These are phyloP conservation scores for Paramecium bursaria DNA, from an alignment of 73 alveolate species.

Conservation along the genomic window DNA sequence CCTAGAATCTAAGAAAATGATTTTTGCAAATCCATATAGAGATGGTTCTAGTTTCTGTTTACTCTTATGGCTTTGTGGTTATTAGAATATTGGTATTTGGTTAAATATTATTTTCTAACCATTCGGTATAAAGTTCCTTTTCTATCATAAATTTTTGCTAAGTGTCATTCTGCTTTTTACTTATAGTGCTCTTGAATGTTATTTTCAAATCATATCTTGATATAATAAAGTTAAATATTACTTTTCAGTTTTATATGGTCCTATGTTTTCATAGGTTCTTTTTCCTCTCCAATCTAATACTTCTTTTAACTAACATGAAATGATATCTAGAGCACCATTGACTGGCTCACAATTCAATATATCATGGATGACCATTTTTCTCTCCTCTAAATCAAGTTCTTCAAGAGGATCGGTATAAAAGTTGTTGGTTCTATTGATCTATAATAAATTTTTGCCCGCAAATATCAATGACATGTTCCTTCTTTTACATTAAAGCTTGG, in stretches of 20 bases:
- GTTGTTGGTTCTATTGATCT: conserved; percentile 45
- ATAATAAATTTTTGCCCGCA: conserved; percentile 4
- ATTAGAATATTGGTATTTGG: conserved; percentile 26
- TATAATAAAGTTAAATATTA: background rate
- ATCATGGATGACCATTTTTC: conserved; percentile 34
- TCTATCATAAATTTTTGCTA: conserved; percentile 42
- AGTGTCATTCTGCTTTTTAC: conserved; percentile 46
- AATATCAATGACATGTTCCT: conserved; percentile 42
- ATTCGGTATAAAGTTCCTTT: conserved; percentile 42
- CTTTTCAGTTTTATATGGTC: conserved; percentile 44
- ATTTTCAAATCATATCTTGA: conserved; percentile 54
- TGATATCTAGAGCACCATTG: conserved; percentile 42
- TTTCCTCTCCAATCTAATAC: conserved; percentile 48
- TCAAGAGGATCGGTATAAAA: conserved; percentile 53
- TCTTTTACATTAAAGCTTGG: conserved; percentile 40
- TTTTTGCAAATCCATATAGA: conserved; percentile 53
- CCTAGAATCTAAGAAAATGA: conserved; percentile 25
- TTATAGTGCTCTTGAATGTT: conserved; percentile 33
- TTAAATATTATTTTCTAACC: conserved; percentile 9
- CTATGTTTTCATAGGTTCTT: conserved; percentile 7
- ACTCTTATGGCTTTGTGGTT: conserved; percentile 21
- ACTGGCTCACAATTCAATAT: conserved; percentile 52
- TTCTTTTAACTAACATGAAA: background rate
- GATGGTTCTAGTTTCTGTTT: conserved; percentile 30
- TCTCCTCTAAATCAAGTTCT: conserved; percentile 55